These are phyloP conservation scores for Paraphoma chrysanthemicola DNA, from an alignment of 2,329 filamentous ascomycete genomes.

Conservation along the genomic window DNA sequence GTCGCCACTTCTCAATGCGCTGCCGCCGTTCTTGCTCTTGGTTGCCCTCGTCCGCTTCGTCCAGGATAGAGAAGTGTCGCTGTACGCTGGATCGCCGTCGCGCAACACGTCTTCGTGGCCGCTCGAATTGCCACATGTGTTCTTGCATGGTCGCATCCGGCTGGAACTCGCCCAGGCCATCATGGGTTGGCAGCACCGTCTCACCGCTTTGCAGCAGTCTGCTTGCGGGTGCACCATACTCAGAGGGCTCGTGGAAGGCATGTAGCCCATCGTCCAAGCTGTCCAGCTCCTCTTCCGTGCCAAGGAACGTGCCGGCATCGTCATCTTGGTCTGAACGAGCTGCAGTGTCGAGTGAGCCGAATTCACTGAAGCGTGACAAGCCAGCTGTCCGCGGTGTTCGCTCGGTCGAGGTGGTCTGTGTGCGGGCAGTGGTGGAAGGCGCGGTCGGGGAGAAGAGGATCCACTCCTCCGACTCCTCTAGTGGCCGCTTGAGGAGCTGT, in stretches of 20 bases:
- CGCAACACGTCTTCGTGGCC: constrained; percentile 63
- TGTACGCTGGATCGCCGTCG: constrained; percentile 65
- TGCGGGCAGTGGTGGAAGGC: constrained; percentile 71
- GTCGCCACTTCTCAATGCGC: constrained; percentile 88
- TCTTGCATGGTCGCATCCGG: constrained; percentile 75
- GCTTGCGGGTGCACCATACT: constrained; percentile 50
- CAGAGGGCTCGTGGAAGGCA: constrained; percentile 75
- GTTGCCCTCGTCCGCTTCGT: constrained; percentile 59
- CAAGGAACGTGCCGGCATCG: constrained; percentile 51
- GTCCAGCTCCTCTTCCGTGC: constrained; percentile 74
- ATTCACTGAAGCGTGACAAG: constrained; percentile 77
- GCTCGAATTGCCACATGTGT: constrained; percentile 87
- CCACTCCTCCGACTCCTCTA: constrained; percentile 89
- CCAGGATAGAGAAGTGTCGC: constrained; percentile 62
- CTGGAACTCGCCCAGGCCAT: constrained; percentile 86
- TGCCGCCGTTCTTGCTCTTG: constrained; percentile 76
- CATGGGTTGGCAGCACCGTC: constrained; percentile 85
- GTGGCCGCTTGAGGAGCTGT: constrained; percentile 52
- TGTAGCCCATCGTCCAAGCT: constrained; percentile 91
- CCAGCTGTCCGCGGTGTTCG: constrained; percentile 71
- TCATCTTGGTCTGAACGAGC: constrained; percentile 61
- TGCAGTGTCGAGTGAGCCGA: constrained; percentile 77
- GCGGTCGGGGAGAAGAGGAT: constrained; percentile 79
- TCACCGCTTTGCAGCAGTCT: constrained; percentile 63
- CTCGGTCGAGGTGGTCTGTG: constrained; percentile 69